Conservation (phyloP, 2,329 filamentous ascomycete genomes). For the Madurella fahalii region DNA sequence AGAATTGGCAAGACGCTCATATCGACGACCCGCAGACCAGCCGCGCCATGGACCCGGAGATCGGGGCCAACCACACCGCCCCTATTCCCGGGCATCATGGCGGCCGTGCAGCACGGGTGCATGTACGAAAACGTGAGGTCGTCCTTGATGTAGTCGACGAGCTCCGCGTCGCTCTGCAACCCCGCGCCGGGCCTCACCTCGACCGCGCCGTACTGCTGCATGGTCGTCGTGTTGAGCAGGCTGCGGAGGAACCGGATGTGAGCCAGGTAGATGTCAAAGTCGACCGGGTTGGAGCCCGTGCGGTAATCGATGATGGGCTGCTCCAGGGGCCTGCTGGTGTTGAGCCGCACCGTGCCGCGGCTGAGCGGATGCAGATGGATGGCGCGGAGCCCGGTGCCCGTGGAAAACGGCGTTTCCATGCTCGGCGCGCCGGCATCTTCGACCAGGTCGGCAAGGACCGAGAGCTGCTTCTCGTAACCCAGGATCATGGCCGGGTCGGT, state of each 20-base stretch:
- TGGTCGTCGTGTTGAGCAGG: no score
- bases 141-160: constrained; percentile 2
- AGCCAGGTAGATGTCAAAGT: not conserved
- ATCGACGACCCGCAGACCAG: constrained; percentile 4
- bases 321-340: not conserved
- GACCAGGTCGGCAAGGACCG: constrained; percentile 42
- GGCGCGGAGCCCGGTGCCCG: constrained; percentile 4
- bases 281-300: not conserved
- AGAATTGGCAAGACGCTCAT: constrained; percentile 7
- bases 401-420: constrained; percentile 9
- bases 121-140: constrained; percentile 3
- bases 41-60: constrained; percentile 5
- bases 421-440: constrained; percentile 17
- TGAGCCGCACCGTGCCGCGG: not conserved
- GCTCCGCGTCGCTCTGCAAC: not conserved
- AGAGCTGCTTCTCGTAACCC: constrained; percentile 29
- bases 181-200: not conserved
- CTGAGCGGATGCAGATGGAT: not conserved
- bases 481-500: not conserved
- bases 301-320: not conserved
- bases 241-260: no score
- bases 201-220: not conserved
- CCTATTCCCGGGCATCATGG: constrained; percentile 7
- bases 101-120: constrained; percentile 20
- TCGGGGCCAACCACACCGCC: constrained; percentile 5